A percentile compares a stretch with the other conserved stretches of the same genome.
Conservation (phyloP, 2,329 filamentous ascomycete species). For the Aureobasidium leucospermi region DNA sequence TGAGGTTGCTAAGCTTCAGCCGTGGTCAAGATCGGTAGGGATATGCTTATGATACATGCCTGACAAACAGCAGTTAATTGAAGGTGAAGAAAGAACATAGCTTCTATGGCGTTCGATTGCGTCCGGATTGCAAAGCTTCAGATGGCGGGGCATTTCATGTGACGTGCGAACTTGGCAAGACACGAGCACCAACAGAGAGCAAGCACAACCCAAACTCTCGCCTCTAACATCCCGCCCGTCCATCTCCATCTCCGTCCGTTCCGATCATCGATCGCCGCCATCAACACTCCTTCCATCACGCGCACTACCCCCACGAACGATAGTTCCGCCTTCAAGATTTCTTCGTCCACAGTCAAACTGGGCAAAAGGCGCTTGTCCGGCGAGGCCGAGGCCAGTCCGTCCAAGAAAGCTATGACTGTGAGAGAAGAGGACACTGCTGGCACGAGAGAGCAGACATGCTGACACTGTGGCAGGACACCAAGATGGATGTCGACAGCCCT, state of each 20-base stretch:
- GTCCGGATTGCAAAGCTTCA: not conserved
- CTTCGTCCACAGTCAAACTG: conserved; percentile 31
- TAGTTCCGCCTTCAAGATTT: conserved; percentile 9
- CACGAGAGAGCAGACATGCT: not conserved
- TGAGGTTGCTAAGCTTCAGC: no score
- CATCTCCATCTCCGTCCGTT: not conserved
- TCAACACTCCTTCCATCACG: not conserved
- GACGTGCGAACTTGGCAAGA: conserved; percentile 8
- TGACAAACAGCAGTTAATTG: no score
- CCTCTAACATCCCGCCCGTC: not conserved
- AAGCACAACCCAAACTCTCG: not conserved
- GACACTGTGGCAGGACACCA: conserved; percentile 37
- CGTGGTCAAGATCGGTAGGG: no score
- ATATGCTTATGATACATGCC: no score
- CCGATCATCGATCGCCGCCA: not conserved
- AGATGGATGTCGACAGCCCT: conserved; percentile 56
- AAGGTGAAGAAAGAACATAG: not conserved
- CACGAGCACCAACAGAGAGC: not conserved
- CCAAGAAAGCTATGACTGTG: conserved; percentile 49
- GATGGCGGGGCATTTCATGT: conserved; percentile 7
- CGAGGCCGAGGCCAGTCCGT: conserved; percentile 38
- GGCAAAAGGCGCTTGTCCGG: conserved; percentile 47
- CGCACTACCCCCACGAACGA: not conserved
- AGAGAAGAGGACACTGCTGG: conserved; percentile 16
- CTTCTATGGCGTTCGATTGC: not conserved